Evolutionary conservation across 768 basidiomycete species (phyloP).

Genomic region (Suillus variegatus): DNA sequence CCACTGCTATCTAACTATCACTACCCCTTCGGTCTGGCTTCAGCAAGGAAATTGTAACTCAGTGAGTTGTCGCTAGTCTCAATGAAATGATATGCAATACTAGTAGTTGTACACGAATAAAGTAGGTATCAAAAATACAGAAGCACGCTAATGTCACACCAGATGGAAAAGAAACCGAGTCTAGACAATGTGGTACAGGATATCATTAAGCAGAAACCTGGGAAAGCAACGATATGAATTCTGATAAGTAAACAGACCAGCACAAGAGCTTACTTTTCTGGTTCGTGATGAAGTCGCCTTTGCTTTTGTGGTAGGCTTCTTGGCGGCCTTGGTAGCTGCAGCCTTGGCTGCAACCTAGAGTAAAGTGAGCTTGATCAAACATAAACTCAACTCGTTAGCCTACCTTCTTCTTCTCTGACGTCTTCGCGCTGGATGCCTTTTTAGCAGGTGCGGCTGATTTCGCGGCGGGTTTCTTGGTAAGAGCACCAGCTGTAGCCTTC

Average conservation of each 20-base stretch:
- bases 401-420: slow-evolving; percentile 25
- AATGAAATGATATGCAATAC: slow-evolving; percentile 6
- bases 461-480: slow-evolving; percentile 12
- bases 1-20: background rate
- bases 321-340: slow-evolving; percentile 28
- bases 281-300: slow-evolving; percentile 4
- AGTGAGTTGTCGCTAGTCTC: background rate
- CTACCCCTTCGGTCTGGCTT: background rate
- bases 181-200: background rate
- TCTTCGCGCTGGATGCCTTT: slow-evolving; percentile 26
- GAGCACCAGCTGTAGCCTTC: slow-evolving; percentile 33
- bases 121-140: slow-evolving; percentile 9
- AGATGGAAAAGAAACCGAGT: slow-evolving; percentile 1
- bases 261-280: background rate
- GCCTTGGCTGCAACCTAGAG: slow-evolving; percentile 31
- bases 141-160: slow-evolving; percentile 1
- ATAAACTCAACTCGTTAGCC: background rate
- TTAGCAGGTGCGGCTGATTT: slow-evolving; percentile 16
- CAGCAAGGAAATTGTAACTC: background rate
- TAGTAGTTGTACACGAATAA: slow-evolving; percentile 10
- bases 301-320: slow-evolving; percentile 21
- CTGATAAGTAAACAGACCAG: background rate
- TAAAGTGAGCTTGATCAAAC: background rate
- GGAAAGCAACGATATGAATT: background rate
- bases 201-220: background rate